A percentile compares a stretch with the other conserved stretches of the same genome.
Conservation (phyloP, 805 yeast genomes). For the Candida succiphila region DNA sequence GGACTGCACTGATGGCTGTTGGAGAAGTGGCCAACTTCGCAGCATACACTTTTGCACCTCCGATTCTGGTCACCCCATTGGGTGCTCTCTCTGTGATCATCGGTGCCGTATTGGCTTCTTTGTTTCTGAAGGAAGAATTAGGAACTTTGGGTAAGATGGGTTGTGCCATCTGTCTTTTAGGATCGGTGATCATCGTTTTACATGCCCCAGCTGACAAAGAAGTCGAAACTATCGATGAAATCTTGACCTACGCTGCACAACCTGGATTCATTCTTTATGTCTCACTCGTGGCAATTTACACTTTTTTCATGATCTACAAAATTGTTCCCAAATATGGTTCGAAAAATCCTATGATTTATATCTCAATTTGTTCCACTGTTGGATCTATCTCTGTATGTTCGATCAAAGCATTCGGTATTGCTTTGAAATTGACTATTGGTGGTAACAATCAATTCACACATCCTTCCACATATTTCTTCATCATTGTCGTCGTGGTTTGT, state of each 20-base stretch:
- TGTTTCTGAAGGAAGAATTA: conserved; percentile 76
- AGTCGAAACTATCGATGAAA: conserved; percentile 80
- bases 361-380: conserved; percentile 81
- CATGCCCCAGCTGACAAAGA: conserved; percentile 96
- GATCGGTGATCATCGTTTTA: conserved; percentile 77
- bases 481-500: conserved; percentile 68
- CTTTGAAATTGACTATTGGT: conserved; percentile 69
- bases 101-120: conserved; percentile 83
- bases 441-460: conserved; percentile 88
- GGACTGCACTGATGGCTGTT: conserved; percentile 80
- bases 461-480: conserved; percentile 73
- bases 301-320: conserved; percentile 70
- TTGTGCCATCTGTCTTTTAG: conserved; percentile 82
- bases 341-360: conserved; percentile 78
- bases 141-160: conserved; percentile 88
- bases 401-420: conserved; percentile 89
- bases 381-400: conserved; percentile 89
- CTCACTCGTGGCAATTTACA: conserved; percentile 50
- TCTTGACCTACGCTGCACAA: conserved; percentile 64
- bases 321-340: conserved; percentile 76
- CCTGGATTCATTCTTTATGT: conserved; percentile 71
- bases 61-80: conserved; percentile 82
- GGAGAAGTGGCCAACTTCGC: conserved; percentile 92
- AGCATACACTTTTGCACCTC: conserved; percentile 93
- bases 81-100: conserved; percentile 88